Conservation (phyloP, 2,329 filamentous ascomycete species). For the Talaromyces sp. region DNA sequence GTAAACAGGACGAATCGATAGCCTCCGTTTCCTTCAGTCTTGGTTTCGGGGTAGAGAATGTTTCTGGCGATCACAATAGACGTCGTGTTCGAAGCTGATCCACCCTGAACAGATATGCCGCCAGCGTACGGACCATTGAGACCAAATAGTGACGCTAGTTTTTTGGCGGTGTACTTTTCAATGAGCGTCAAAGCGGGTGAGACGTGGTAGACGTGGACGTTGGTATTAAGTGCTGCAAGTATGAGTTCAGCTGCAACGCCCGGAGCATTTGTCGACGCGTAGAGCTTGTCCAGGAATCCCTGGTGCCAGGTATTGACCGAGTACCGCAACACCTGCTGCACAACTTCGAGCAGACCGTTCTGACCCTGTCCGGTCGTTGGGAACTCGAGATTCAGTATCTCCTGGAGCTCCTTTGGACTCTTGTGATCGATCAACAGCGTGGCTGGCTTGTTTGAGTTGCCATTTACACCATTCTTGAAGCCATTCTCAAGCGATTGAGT, state of each 20-base stretch:
- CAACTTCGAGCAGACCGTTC: constrained; percentile 66
- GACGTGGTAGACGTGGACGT: constrained; percentile 89
- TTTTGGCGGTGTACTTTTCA: constrained; percentile 73
- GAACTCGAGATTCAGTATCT: constrained; percentile 49
- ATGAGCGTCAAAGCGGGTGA: constrained; percentile 83
- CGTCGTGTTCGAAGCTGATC: constrained; percentile 77
- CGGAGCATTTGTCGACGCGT: constrained; percentile 82
- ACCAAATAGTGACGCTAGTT: constrained; percentile 72
- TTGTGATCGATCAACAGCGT: constrained; percentile 62
- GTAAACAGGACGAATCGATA: constrained; percentile 78
- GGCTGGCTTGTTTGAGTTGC: constrained; percentile 52
- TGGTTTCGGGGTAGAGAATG: constrained; percentile 73
- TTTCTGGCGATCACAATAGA: constrained; percentile 86
- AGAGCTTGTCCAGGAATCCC: constrained; percentile 93
- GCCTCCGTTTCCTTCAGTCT: constrained; percentile 62
- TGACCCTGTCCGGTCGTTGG: constrained; percentile 58
- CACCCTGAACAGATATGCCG: constrained; percentile 73
- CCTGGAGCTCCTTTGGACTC: constrained; percentile 54
- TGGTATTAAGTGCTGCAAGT: constrained; percentile 83
- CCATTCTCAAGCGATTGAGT: constrained; percentile 15
- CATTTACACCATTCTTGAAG: constrained; percentile 42
- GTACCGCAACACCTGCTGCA: constrained; percentile 69
- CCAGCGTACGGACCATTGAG: constrained; percentile 63
- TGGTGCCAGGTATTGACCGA: constrained; percentile 99
- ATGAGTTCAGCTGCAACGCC: constrained; percentile 82